phyloP scores from a whole-genome alignment of 2,329 filamentous ascomycete species.

The Gaeumannomyces sp. region DNA sequence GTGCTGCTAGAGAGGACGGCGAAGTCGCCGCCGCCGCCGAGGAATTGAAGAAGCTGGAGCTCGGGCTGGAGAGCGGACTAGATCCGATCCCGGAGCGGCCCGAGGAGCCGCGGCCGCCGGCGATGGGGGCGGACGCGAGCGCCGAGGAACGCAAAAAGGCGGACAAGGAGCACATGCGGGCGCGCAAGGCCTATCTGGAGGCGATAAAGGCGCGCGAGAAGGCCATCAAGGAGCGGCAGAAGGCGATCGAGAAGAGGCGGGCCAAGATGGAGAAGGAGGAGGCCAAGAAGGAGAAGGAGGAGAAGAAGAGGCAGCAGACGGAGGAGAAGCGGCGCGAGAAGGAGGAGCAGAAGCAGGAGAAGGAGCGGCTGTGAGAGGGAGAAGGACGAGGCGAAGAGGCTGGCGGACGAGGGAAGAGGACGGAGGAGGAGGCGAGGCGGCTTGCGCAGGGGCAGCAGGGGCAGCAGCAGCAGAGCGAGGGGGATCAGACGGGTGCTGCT shows the following conservation, averaged over 20 bases:
- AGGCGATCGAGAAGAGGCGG: conserved; percentile 49
- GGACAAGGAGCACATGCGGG: conserved; percentile 59
- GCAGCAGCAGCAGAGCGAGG: not conserved
- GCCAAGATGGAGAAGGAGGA: conserved; percentile 38
- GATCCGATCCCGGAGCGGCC: conserved; percentile 43
- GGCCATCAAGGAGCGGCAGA: conserved; percentile 55
- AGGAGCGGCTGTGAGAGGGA: conserved; percentile 23
- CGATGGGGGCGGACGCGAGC: conserved; percentile 54
- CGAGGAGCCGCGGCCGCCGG: conserved; percentile 45
- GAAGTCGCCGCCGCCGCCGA: not conserved
- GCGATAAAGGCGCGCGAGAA: conserved; percentile 61
- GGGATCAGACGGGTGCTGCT: not conserved
- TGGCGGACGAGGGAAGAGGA: conserved; percentile 14
- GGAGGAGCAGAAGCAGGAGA: conserved; percentile 25
- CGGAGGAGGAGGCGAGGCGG: conserved; percentile 7
- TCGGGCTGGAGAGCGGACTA: not conserved
- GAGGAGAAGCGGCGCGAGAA: conserved; percentile 24
- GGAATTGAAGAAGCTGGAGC: not conserved
- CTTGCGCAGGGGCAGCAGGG: not conserved
- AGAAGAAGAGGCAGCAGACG: conserved; percentile 24
- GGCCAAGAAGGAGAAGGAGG: conserved; percentile 21
- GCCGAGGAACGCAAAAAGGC: conserved; percentile 61
- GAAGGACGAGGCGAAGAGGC: conserved; percentile 21
- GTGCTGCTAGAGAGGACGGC: not conserved
- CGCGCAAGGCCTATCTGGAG: conserved; percentile 58